Evolutionary conservation across 805 yeast species (phyloP), one percentile per base, ranked within the genome.

Genomic region (Pichia occidentalis): DNA sequence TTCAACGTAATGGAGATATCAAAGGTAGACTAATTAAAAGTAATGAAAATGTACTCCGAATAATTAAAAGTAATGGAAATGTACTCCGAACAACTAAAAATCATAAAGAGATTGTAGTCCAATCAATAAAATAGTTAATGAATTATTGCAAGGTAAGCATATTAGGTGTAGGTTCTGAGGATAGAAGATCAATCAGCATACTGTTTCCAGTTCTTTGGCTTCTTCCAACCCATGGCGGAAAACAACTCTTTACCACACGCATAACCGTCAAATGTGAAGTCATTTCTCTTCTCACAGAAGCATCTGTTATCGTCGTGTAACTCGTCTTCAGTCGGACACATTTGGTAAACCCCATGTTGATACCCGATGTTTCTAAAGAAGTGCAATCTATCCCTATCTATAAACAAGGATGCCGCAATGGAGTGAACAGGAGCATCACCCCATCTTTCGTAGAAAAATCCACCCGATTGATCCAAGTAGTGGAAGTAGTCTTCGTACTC

Each of bases 341-440:
- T 68, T 11, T 59, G 44, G 44, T 67, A 67, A 21, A 67, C 69
- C 2, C 65, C 66, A 59, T 84, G 92, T 48, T 68, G 70, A 57
- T 84, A 85, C 8, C 92, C 95, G 28, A 84, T 68, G 45, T 84
- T 80, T 40, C 76, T 80, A 51, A 85, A 81, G 63, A 73, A 81
- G 57, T 80, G 85, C 13, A 85, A 55, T 50, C 81, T 72, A 22
- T 64, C 60, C 49, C 67, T 66, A 44, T 75, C 69, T 35, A 79
- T 57, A 51, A 82, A 67, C 32, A 80, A 60, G 2, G 86, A 61
- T 3, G 76, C 83, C 5, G 84, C 94, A 35, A 85, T 69, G 1
- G 94, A 74, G 61, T 85, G 95, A n/a, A 85, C 74, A 4, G 95
- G 95, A 0, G 95, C 95, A 60, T 85, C 95, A 16, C 95, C 95